Evolutionary conservation across 2,329 filamentous ascomycete species (phyloP).

Genomic region (Pseudogymnoascus sp.): DNA sequence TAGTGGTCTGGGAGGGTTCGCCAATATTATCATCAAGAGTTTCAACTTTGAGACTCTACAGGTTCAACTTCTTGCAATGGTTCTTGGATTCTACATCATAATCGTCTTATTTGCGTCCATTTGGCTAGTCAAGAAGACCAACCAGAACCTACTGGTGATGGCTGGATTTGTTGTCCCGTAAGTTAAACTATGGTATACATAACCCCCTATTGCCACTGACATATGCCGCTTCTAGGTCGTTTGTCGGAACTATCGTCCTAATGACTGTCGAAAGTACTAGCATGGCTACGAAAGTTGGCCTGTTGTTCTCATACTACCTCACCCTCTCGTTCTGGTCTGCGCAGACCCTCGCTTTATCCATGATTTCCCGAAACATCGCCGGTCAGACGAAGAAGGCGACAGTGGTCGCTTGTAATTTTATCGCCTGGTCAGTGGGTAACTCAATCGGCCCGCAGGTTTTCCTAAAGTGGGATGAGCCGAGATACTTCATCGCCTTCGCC

Average conservation of each 20-base stretch:
- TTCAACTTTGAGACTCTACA: constrained; percentile 57
- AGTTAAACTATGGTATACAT: constrained; percentile 25
- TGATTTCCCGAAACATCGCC: constrained; percentile 45
- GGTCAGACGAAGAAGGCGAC: constrained; percentile 45
- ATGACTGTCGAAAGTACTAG: constrained; percentile 56
- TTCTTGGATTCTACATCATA: constrained; percentile 66
- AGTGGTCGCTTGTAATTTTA: constrained; percentile 40
- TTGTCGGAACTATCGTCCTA: constrained; percentile 62
- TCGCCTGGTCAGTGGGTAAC: constrained; percentile 44
- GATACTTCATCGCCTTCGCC: constrained; percentile 44
- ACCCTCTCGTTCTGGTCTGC: constrained; percentile 71
- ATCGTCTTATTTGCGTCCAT: constrained; percentile 56
- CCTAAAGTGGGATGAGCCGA: constrained; percentile 40
- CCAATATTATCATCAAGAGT: constrained; percentile 64
- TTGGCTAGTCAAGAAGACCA: constrained; percentile 58
- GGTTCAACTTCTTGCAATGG: constrained; percentile 68
- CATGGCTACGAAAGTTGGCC: constrained; percentile 51
- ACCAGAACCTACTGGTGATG: constrained; percentile 63
- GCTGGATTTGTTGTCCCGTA: constrained; percentile 55
- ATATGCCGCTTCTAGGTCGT: constrained; percentile 41
- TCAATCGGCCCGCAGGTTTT: constrained; percentile 51
- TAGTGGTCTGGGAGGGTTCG: constrained; percentile 62
- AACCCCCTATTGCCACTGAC: neutral
- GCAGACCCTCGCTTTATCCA: constrained; percentile 55
- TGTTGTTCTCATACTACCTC: constrained; percentile 68